Evolutionary conservation across 768 basidiomycete genomes (phyloP), one percentile per base, ranked within the genome.

Genomic region (Hemileccinum rubropunctum): DNA sequence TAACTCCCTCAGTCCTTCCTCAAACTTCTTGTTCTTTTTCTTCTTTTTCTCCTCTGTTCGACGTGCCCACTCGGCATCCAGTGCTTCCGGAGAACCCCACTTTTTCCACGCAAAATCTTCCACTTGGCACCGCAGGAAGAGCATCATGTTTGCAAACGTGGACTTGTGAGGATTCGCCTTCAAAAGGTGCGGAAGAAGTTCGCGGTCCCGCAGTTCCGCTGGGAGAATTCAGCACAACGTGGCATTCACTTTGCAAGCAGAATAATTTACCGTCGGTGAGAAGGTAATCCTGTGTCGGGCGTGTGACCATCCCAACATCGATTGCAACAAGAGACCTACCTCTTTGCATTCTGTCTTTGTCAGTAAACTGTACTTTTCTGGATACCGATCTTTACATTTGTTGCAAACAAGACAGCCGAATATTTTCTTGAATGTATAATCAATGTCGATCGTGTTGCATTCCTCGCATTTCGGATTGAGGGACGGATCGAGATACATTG

Each of bases 261-360:
- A 30, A 42, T 33, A 15, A 74, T 86, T 56, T 62, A 92, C 91
- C 79, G 66, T 98, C 95, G 20, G 95, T 98, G 45, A 98, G 71
- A 17, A 98, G 81, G 68, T 98, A 98, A 71, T 98, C 95, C 88
- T 91, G 63, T 28, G 48, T 40, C 36, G 15, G 15, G 9, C 13
- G 27, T 28, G 45, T 51, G 33, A 57, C 41, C 45, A 47, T 28
- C 28, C 7, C 30, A 41, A n/a, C 33, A 28, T 36, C 7, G 8
- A 49, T 23, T 3, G 39, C n/a, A 37, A 44, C 27, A 28, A 15
- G 36, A 27, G 7, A 62, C 81, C 38, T 56, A 88, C 91, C 76
- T 92, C 88, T 70, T 95, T 97, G 69, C 95, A 98, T 71, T 99
- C 97, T 0, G 97, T 98, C 74, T 99, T 99, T 6, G 97, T 99